These are phyloP conservation scores for Euphorbia peplus DNA, from an alignment of 345 rosid genomes.

Conservation along the genomic window DNA sequence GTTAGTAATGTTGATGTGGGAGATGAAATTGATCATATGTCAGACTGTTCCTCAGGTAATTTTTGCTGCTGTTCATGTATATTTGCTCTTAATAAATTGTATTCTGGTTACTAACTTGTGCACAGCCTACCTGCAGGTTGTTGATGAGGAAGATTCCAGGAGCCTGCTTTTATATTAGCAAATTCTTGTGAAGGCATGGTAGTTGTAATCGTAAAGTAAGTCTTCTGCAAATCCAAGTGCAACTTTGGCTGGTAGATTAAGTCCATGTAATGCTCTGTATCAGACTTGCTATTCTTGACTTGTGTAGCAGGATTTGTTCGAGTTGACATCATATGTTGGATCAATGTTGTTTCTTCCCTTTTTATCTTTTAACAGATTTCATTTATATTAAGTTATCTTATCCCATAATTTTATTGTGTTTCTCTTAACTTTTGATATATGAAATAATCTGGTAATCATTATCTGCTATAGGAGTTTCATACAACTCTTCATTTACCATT, in stretches of 20 bases:
- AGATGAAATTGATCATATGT: constrained; percentile 27
- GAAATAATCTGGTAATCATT: background rate
- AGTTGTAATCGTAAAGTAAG: constrained; percentile 12
- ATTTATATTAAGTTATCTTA: background rate
- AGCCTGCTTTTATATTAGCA: constrained; percentile 15
- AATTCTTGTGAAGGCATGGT: constrained; percentile 10
- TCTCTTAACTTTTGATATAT: background rate
- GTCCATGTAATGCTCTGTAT: background rate
- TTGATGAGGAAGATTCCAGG: constrained; percentile 16
- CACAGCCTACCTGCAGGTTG: constrained; percentile 22
- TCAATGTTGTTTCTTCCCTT: background rate
- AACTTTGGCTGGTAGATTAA: background rate
- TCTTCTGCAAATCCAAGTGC: constrained; percentile 3
- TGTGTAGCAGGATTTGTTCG: constrained; percentile 1
- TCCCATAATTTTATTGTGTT: background rate
- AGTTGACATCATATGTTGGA: background rate
- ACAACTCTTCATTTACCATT: too few relatives aligned
- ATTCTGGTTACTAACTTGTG: constrained; percentile 3
- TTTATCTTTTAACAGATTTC: background rate
- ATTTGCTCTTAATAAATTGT: background rate
- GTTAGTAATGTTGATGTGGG: constrained; percentile 14
- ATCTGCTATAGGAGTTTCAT: background rate
- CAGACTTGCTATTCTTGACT: constrained; percentile 5
- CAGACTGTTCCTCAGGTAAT: constrained; percentile 33
- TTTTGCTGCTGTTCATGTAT: background rate